Evolutionary conservation across 768 basidiomycete genomes (phyloP).

Genomic region (Lyophyllum atratum): DNA sequence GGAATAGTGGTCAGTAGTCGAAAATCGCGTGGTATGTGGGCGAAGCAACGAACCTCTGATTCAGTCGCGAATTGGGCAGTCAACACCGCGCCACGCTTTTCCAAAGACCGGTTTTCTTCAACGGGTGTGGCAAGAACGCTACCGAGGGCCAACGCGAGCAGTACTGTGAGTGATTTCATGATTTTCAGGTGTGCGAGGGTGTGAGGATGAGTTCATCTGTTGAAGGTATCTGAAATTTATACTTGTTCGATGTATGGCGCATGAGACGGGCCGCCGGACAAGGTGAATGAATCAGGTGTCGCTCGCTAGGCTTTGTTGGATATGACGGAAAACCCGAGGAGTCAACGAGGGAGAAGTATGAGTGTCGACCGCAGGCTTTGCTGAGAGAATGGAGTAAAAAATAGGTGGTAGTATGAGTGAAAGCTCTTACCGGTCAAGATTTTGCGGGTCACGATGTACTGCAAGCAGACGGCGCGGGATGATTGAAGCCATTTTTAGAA

Average conservation of each 20-base stretch:
- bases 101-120: constrained; percentile 4
- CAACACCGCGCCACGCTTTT: constrained; percentile 22
- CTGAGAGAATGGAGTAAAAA: background rate
- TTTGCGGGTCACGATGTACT: background rate
- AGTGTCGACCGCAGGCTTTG: background rate
- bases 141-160: background rate
- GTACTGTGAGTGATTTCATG: background rate
- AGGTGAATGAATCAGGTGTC: background rate
- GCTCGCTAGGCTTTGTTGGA: background rate
- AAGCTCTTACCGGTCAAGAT: background rate
- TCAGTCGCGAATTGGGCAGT: constrained; percentile 23
- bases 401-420: background rate
- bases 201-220: background rate
- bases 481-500: background rate
- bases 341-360: background rate
- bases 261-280: background rate
- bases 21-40: background rate
- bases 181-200: background rate
- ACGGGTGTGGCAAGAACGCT: constrained; percentile 2
- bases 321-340: background rate
- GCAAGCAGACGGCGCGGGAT: background rate
- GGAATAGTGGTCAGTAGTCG: background rate
- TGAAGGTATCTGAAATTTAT: background rate
- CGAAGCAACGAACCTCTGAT: constrained; percentile 18
- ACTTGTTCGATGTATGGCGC: background rate